These are phyloP conservation scores for Russula virescens DNA, from an alignment of 768 basidiomycete genomes.

Conservation along the genomic window DNA sequence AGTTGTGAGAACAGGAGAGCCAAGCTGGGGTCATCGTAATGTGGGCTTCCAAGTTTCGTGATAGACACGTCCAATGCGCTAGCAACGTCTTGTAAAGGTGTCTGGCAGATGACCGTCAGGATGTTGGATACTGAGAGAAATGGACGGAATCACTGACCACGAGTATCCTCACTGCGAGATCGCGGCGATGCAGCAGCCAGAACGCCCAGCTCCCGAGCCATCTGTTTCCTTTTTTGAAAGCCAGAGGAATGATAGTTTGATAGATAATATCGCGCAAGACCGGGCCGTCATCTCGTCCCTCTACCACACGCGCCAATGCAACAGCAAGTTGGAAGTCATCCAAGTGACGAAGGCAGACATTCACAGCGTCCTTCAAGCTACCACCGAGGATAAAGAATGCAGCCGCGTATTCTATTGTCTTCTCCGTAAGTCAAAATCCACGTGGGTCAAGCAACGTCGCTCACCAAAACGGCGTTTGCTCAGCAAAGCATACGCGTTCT, in stretches of 20 bases:
- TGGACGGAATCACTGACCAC: slow-evolving; percentile 48
- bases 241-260: slow-evolving; percentile 73
- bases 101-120: slow-evolving; percentile 39
- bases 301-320: slow-evolving; percentile 77
- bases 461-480: slow-evolving; percentile 88
- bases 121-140: background rate
- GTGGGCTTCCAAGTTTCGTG: slow-evolving; percentile 69
- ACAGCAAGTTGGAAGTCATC: slow-evolving; percentile 88
- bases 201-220: slow-evolving; percentile 97
- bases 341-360: slow-evolving; percentile 82
- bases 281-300: slow-evolving; percentile 77
- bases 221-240: slow-evolving; percentile 82
- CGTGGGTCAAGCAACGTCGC: slow-evolving; percentile 27
- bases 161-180: slow-evolving; percentile 85
- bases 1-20: slow-evolving; percentile 87
- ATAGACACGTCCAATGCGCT: slow-evolving; percentile 48
- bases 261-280: slow-evolving; percentile 64
- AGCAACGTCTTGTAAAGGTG: slow-evolving; percentile 71
- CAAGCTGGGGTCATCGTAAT: slow-evolving; percentile 92
- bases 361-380: slow-evolving; percentile 84
- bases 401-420: slow-evolving; percentile 81
- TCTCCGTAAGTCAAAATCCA: background rate
- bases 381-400: slow-evolving; percentile 95
- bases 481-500: slow-evolving; percentile 92
- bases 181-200: slow-evolving; percentile 85